Base-by-base conservation (phyloP, 2,329 filamentous ascomycete species). In the Lecanicillium sp. region DNA sequence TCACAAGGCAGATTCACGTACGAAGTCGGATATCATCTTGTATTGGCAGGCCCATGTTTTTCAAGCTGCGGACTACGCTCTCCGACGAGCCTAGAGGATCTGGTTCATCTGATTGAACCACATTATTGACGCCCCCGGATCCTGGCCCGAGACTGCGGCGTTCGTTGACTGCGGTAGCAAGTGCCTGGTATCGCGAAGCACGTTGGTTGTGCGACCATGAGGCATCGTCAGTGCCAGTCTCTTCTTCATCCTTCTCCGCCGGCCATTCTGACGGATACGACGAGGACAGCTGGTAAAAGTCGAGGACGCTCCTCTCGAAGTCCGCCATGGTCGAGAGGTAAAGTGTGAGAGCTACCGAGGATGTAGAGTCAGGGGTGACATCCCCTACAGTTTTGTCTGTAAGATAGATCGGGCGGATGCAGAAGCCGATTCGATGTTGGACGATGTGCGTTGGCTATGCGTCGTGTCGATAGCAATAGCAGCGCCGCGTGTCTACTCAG, bases 51-150 rank as follows among this genome's bases (percentile, higher is more conserved):
- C 88, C 88, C 45, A 83, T 69, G 47, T 82, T 75, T 54, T 83
- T 81, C 51, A 98, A 64, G 28, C 86, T 78, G 50, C 81, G 74
- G 38, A 95, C 80, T 7, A 98, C 89, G 55, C 87, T 95, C 41
- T 90, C 83, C 2, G 83, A 80, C 37, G 79, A 80, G n/a, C 92
- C 92, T 38, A 98, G 63, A 4, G 92, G 88, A 63, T 98, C 92
- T 2, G 86, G 77, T 59, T 98, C 94, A 57, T 98, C 92, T 56
- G 84, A 84, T 55, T 92, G 85, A 20, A 94, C 85, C 44, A 90
- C 63, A 50, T 80, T 92, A 47, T 85, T 83, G 33, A 82, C 70
- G 20, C 81, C 82, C 53, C 78, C 75, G 45, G 61, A 66, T 35
- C 73, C 79, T 56, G 87, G 78, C 5, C 81, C 76, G 12, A 85